Evolutionary conservation across 768 basidiomycete genomes (phyloP).

Genomic region (Lentinula sp.): DNA sequence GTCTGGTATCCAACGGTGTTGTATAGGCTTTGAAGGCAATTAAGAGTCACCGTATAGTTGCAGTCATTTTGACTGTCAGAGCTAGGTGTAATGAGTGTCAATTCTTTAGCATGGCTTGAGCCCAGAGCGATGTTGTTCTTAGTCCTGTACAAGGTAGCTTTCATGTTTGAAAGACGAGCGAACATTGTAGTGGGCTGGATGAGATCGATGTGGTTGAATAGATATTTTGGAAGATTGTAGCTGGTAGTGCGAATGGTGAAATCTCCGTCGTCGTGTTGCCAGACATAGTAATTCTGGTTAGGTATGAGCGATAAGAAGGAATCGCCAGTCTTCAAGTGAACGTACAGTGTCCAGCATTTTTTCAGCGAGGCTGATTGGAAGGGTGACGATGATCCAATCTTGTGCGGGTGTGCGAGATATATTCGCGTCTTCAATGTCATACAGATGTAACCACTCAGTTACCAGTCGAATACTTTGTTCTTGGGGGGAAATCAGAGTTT

Average conservation of each 20-base stretch:
- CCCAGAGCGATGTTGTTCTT: conserved; percentile 14
- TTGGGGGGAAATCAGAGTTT: conserved; percentile 35
- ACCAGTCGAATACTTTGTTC: conserved; percentile 30
- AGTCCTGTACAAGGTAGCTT: conserved; percentile 30
- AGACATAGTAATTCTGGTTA: conserved; percentile 55
- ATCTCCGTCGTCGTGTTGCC: conserved; percentile 49
- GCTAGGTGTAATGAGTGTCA: background rate
- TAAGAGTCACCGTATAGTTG: conserved; percentile 42
- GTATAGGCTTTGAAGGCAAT: conserved; percentile 50
- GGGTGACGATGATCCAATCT: conserved; percentile 60
- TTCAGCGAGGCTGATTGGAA: conserved; percentile 57
- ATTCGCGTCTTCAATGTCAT: conserved; percentile 28
- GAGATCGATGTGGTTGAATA: conserved; percentile 59
- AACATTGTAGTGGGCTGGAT: conserved; percentile 74
- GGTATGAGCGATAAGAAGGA: background rate
- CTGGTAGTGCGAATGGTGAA: conserved; percentile 55
- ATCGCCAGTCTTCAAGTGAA: background rate
- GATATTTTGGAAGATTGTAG: conserved; percentile 57
- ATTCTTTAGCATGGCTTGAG: background rate
- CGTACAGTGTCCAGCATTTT: conserved; percentile 64
- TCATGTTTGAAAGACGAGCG: conserved; percentile 36
- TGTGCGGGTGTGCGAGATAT: conserved; percentile 49
- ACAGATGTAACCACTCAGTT: conserved; percentile 35
- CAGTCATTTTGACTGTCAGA: conserved; percentile 33
- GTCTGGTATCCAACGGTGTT: conserved; percentile 43